A percentile compares a stretch with the other conserved stretches of the same genome.
phyloP scores from a whole-genome alignment of 179 eudicot species.

The Drosera spatulata region DNA sequence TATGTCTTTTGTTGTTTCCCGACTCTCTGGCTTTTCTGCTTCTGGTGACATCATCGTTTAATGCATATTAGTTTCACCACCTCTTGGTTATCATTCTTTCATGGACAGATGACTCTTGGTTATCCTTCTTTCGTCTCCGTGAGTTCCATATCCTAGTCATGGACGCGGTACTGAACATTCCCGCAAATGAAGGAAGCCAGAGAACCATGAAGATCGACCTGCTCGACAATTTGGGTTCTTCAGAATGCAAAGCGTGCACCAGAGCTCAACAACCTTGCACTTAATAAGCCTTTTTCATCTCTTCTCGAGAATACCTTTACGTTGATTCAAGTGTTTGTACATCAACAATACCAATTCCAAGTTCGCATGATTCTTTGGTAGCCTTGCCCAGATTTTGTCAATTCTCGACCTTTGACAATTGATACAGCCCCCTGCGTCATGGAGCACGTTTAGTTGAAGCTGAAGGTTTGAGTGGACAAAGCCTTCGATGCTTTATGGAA shows the following conservation, averaged over 20 bases:
- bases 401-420: no score
- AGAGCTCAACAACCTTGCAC: no score
- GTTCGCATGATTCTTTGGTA: no score
- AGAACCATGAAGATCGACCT: conserved; percentile 50
- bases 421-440: no score
- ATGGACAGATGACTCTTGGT: conserved; percentile 44
- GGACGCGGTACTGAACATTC: conserved; percentile 85
- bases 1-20: conserved; percentile 9
- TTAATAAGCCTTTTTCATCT: no score
- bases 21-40: not conserved
- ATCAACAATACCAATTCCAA: no score
- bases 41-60: not conserved
- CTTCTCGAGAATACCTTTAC: no score
- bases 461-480: no score
- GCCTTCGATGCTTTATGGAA: no score
- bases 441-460: no score
- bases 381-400: no score
- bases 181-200: conserved; percentile 55
- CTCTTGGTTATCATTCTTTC: conserved; percentile 5
- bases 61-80: not conserved
- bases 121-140: conserved; percentile 48
- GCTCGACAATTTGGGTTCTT: conserved; percentile 30
- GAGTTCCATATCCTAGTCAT: conserved; percentile 77
- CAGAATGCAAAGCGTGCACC: conserved; percentile 41
- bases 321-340: no score